phyloP scores from a whole-genome alignment of 1,284 basidiomycete species.

The Sporisorium exsertum region DNA sequence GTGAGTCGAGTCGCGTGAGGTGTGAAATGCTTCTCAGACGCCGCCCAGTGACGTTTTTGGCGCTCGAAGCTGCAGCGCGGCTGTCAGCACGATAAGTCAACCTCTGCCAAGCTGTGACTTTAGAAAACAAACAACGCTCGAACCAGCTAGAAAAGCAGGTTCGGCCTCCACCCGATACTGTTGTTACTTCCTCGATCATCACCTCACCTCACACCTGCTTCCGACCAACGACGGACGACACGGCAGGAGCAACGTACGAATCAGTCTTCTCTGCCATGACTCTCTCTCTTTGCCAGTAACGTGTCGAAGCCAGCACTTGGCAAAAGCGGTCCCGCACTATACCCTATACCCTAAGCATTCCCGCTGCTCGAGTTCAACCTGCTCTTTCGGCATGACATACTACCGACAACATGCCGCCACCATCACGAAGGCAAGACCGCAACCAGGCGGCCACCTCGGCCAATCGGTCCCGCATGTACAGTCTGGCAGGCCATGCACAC shows the following conservation, averaged over 20 bases:
- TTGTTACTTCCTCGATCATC: background rate
- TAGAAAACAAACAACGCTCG: background rate
- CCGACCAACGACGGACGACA: background rate
- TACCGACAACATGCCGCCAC: conserved; percentile 25
- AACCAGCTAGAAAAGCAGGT: background rate
- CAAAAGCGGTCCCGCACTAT: background rate
- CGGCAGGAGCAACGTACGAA: background rate
- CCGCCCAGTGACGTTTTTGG: no score
- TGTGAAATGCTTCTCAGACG: no score
- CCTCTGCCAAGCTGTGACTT: background rate
- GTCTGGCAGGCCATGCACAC: conserved; percentile 44
- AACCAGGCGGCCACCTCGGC: conserved; percentile 11
- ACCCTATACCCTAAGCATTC: background rate
- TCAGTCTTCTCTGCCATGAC: background rate
- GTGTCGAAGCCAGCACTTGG: background rate
- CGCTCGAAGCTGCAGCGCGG: no score
- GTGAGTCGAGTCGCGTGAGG: no score
- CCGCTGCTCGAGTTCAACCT: no score
- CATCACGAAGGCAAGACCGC: conserved; percentile 23
- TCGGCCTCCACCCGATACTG: background rate
- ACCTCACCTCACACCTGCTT: background rate
- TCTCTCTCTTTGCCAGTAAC: background rate
- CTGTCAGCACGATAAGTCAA: no score
- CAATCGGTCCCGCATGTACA: conserved; percentile 48
- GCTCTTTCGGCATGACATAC: conserved; percentile 15